These are phyloP conservation scores for Yamadazyma sp. DNA, from an alignment of 1,139 yeast species.

Conservation along the genomic window DNA sequence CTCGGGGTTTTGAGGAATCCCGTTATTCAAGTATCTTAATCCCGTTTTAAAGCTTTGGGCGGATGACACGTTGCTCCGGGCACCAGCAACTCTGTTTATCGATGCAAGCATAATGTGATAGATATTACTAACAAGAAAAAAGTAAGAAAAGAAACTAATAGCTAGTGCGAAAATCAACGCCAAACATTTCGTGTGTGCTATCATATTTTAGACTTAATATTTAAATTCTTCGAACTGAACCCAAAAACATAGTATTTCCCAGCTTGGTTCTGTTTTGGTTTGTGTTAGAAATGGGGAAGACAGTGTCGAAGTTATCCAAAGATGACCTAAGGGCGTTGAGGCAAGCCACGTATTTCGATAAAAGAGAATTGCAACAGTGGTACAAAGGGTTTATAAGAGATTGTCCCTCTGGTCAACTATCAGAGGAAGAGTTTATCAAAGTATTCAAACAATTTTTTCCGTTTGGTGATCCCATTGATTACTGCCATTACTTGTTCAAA, in stretches of 20 bases:
- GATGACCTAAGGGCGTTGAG: constrained; percentile 85
- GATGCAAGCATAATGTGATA: no score
- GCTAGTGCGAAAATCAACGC: no score
- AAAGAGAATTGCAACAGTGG: constrained; percentile 96
- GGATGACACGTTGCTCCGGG: no score
- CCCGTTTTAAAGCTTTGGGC: background rate
- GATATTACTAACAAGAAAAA: no score
- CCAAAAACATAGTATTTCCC: no score
- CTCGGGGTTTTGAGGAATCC: constrained; percentile 48
- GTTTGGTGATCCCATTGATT: constrained; percentile 94
- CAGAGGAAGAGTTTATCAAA: constrained; percentile 84
- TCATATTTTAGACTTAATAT: no score
- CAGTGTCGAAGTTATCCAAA: constrained; percentile 87
- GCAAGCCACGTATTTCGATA: constrained; percentile 87
- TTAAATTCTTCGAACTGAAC: no score
- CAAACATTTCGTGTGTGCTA: no score
- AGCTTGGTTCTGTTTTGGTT: no score
- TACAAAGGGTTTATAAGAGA: constrained; percentile 93
- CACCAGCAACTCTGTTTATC: no score
- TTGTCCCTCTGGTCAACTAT: constrained; percentile 87
- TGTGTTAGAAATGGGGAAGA: constrained; percentile 80
- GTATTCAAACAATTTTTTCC: constrained; percentile 97
- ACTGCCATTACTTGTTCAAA: constrained; percentile 82
- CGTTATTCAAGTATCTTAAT: constrained; percentile 29
- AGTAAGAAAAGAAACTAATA: no score